Percentiles rank a stretch among this genome's conserved stretches.
Conservation (phyloP, 169 alveolate species). For the Plasmodium berghei region DNA sequence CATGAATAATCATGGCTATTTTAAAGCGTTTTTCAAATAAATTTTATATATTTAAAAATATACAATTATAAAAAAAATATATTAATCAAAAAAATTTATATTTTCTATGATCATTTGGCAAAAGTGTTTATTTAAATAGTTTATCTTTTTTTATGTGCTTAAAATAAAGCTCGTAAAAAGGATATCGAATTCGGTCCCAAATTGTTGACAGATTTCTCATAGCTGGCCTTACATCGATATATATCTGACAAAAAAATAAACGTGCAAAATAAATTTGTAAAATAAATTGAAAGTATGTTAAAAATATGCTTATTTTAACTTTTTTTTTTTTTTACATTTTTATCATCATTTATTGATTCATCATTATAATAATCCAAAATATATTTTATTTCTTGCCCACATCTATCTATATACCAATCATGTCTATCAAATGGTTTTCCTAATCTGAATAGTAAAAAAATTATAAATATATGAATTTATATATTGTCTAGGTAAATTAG, state of each 20-base stretch:
- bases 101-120: neutral
- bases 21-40: no score
- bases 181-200: slow-evolving; percentile 79
- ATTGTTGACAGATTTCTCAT: slow-evolving; percentile 81
- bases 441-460: slow-evolving; percentile 46
- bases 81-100: no score
- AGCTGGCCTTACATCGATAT: slow-evolving; percentile 87
- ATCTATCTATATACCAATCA: slow-evolving; percentile 89
- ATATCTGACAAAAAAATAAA: slow-evolving; percentile 73
- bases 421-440: slow-evolving; percentile 90
- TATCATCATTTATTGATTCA: slow-evolving; percentile 80
- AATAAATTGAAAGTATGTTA: neutral
- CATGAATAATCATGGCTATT: no score
- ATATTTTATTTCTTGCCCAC: slow-evolving; percentile 87
- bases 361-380: slow-evolving; percentile 90
- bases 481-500: neutral
- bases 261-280: neutral
- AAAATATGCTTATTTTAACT: neutral
- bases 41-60: no score
- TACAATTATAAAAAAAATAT: no score
- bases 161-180: slow-evolving; percentile 69
- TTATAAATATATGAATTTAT: neutral
- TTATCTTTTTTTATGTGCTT: slow-evolving; percentile 45
- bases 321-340: slow-evolving; percentile 57
- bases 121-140: slow-evolving; percentile 5